Evolutionary conservation across 495 filamentous ascomycete genomes (phyloP).

Genomic region (Penicillium soppii): DNA sequence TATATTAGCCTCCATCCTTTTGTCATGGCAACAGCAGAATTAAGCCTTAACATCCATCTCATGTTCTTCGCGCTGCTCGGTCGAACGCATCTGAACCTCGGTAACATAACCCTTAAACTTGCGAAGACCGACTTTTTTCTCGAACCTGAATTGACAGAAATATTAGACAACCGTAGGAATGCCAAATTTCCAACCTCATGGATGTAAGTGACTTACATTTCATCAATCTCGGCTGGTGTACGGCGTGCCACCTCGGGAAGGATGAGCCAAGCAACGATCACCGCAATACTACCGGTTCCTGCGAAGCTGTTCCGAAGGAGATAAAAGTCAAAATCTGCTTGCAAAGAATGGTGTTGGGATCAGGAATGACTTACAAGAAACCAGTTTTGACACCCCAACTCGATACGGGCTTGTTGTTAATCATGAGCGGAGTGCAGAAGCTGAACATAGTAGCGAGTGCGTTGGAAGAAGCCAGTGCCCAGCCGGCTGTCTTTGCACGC

Average conservation of each 20-base stretch:
- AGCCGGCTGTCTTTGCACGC: constrained; percentile 38
- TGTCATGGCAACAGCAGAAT: no score
- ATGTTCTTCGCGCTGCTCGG: constrained; percentile 7
- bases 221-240: constrained; percentile 40
- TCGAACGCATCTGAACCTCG: constrained; percentile 25
- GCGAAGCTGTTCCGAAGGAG: no score
- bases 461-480: constrained; percentile 38
- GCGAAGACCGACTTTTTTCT: constrained; percentile 32
- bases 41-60: constrained; percentile 1
- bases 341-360: neutral
- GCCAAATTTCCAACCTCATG: no score
- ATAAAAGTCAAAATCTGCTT: neutral
- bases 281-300: constrained; percentile 26
- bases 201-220: constrained; percentile 24
- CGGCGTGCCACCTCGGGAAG: constrained; percentile 35
- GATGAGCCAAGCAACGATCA: constrained; percentile 39
- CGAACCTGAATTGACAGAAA: constrained; percentile 20
- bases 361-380: constrained; percentile 31
- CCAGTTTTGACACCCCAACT: constrained; percentile 43
- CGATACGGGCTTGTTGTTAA: constrained; percentile 31
- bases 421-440: constrained; percentile 45
- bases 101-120: constrained; percentile 34
- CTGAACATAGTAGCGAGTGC: constrained; percentile 41
- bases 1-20: no score
- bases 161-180: neutral